Base-by-base conservation (phyloP, 176 grass and related monocot species). In the Themeda triandra region DNA sequence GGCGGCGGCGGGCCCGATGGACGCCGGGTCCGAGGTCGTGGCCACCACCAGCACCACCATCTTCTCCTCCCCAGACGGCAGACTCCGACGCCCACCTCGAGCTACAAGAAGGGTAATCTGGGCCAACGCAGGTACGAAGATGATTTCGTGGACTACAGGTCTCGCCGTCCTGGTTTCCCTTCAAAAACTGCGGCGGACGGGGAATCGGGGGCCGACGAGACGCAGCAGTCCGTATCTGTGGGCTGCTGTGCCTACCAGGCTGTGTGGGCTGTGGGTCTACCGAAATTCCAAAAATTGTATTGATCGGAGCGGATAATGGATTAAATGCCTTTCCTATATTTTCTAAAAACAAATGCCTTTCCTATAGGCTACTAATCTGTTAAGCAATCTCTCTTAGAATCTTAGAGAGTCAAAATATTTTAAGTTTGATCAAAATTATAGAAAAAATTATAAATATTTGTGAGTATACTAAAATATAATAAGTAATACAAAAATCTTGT, bases 41-140 rank as follows among this genome's bases (percentile, higher is more conserved):
- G 89, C 92, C 53, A 92, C 92, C n/a, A 94, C 92, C 23, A 94
- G 78, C 71, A 89, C 80, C 75, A 92, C 92, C 89, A 90, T 94
- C 77, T 69, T 18, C 27, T 62, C 67, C 46, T 25, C 49, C 51
- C 17, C 70, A 25, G 41, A 46, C 9, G 5, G 21, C 39, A 25
- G 36, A n/a, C 36, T 41, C 37, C 69, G 69, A 64, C 62, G 6
- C 24, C 5, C 62, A 15, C 27, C 25, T 64, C 62, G 62, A 30
- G 59, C 59, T 13, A 63, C n/a, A 6, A 11, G 46, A 48, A 6
- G 40, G 40, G n/a, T 58, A 58, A 10, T 58, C 8, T 35, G 19
- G 8, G 23, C 8, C 53, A 58, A 59, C 23, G 1, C 11, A 9
- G 1, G 7, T 41, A 12, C 59, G 10, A 28, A 24, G 59, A 63